These are phyloP conservation scores for Eucalyptus fibrosa DNA, from an alignment of 345 rosid genomes.

Conservation along the genomic window DNA sequence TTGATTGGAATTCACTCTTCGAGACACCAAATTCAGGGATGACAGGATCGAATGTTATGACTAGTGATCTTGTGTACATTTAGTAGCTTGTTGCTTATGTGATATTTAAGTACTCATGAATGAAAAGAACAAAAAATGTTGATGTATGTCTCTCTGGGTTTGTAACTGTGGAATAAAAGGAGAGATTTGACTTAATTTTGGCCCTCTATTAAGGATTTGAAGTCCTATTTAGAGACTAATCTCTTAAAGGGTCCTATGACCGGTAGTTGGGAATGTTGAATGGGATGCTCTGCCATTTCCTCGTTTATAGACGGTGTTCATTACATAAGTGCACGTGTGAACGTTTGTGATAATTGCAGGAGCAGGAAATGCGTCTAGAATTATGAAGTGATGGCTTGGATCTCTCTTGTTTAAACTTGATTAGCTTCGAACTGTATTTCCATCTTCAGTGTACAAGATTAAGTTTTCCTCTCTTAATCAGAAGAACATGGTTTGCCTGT, in stretches of 20 bases:
- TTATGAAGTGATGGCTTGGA: neutral
- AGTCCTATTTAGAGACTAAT: neutral
- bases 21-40: conserved; percentile 6
- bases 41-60: neutral
- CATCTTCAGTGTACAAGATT: neutral
- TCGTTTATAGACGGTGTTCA: neutral
- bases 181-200: neutral
- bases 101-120: neutral
- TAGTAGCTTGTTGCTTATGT: neutral
- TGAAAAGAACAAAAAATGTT: neutral
- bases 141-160: neutral
- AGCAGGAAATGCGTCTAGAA: neutral
- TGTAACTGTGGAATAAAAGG: neutral
- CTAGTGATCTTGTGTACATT: neutral
- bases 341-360: neutral
- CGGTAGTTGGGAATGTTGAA: neutral
- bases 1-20: conserved; percentile 10
- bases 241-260: neutral
- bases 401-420: neutral
- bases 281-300: neutral
- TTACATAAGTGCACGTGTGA: neutral
- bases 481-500: neutral
- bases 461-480: neutral
- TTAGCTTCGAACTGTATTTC: neutral
- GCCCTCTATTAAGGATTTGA: neutral